A percentile compares a stretch with the other conserved stretches of the same genome.
Conservation (phyloP, 495 filamentous ascomycete species). For the Hypoxylon fuscum region DNA sequence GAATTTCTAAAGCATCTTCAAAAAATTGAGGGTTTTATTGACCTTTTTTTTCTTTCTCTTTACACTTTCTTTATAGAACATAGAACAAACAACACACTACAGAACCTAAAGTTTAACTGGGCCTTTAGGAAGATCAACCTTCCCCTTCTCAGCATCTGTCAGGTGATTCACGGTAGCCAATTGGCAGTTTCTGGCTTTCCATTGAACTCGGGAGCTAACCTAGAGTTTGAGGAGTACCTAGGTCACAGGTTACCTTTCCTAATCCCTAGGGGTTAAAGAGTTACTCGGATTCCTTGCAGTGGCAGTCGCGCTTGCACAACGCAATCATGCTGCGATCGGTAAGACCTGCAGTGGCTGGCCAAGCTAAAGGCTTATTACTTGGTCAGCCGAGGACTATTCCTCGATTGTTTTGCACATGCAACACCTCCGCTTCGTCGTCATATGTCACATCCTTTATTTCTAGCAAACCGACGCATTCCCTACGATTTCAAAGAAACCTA, state of each 20-base stretch:
- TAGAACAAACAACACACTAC: neutral
- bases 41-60: neutral
- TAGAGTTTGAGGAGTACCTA: too few relatives aligned
- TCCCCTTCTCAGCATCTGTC: constrained; percentile 14
- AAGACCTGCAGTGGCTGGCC: constrained; percentile 50
- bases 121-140: neutral
- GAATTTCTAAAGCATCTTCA: constrained; percentile 19
- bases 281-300: too few relatives aligned
- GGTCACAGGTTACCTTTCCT: too few relatives aligned
- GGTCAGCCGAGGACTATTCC: constrained; percentile 49
- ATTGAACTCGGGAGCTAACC: constrained; percentile 30
- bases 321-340: constrained; percentile 57
- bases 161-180: constrained; percentile 31
- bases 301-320: too few relatives aligned
- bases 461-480: constrained; percentile 36
- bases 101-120: neutral
- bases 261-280: too few relatives aligned
- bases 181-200: constrained; percentile 25
- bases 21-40: constrained; percentile 6
- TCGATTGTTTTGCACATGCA: constrained; percentile 53
- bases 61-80: neutral
- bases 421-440: constrained; percentile 32
- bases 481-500: constrained; percentile 51
- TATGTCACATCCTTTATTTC: constrained; percentile 22
- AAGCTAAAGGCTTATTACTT: constrained; percentile 42